Percentiles rank a stretch among this genome's conserved stretches.
These are phyloP conservation scores for Lumnitzera littorea DNA, from an alignment of 345 rosid species.

Conservation along the genomic window DNA sequence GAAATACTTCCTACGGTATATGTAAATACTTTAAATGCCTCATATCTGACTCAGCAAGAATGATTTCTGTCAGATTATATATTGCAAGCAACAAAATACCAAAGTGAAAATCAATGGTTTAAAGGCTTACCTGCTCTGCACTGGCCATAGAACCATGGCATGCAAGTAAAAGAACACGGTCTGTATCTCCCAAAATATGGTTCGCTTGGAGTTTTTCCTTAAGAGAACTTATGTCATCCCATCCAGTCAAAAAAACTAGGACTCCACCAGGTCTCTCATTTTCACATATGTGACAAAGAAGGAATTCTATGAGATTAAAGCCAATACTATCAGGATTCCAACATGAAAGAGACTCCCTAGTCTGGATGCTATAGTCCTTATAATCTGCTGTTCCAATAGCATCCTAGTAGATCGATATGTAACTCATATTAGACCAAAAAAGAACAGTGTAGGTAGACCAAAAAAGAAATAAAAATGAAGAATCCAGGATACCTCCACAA, in stretches of 20 bases:
- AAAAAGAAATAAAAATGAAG: neutral
- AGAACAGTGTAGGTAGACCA: neutral
- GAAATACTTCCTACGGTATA: too few species aligned
- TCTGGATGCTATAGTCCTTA: slow-evolving; percentile 46
- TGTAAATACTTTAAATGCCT: too few species aligned
- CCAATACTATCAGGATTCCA: slow-evolving; percentile 97
- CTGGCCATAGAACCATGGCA: slow-evolving; percentile 99
- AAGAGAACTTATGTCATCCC: slow-evolving; percentile 87
- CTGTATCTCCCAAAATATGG: slow-evolving; percentile 64
- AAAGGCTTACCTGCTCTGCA: slow-evolving; percentile 68
- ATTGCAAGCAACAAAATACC: too few species aligned
- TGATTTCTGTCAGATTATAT: too few species aligned
- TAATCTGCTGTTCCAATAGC: slow-evolving; percentile 69
- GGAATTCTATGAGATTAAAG: slow-evolving; percentile 75
- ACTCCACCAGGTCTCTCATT: slow-evolving; percentile 73
- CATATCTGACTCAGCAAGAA: too few species aligned
- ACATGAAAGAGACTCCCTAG: slow-evolving; percentile 63
- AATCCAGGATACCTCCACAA: slow-evolving; percentile 60
- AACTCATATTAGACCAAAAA: slow-evolving; percentile 14
- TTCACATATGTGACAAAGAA: slow-evolving; percentile 64
- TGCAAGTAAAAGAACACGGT: slow-evolving; percentile 59
- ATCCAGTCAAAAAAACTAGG: slow-evolving; percentile 90
- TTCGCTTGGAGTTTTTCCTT: slow-evolving; percentile 77
- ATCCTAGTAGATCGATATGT: slow-evolving; percentile 34
- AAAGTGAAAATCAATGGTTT: neutral